A percentile compares a stretch with the other conserved stretches of the same genome.
phyloP scores from a whole-genome alignment of 352 stramenopile species.

The Phytophthora palmivora region DNA sequence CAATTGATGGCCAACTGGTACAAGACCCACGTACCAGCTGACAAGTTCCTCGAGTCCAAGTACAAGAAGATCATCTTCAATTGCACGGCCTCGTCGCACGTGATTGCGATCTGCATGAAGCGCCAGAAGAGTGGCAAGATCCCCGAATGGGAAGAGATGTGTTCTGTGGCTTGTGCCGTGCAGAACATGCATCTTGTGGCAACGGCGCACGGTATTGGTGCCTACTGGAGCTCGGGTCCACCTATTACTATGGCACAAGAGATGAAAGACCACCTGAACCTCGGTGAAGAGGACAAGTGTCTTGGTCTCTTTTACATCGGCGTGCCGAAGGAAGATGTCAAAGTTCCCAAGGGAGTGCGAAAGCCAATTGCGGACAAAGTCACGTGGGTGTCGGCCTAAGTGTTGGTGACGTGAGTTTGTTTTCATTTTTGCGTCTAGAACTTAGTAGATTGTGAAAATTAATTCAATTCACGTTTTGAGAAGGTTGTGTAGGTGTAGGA shows the following conservation, averaged over 20 bases:
- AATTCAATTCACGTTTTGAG: constrained; percentile 4
- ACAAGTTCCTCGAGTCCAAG: constrained; percentile 83
- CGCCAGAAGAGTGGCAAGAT: constrained; percentile 83
- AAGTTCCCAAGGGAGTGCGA: constrained; percentile 57
- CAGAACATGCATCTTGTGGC: constrained; percentile 88
- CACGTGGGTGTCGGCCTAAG: constrained; percentile 40
- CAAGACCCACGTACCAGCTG: constrained; percentile 60
- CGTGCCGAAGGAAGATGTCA: constrained; percentile 55
- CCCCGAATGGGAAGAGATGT: constrained; percentile 85
- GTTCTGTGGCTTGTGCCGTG: constrained; percentile 74
- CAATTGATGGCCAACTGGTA: constrained; percentile 79
- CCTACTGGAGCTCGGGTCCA: constrained; percentile 88
- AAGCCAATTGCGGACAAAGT: constrained; percentile 85
- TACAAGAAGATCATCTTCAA: constrained; percentile 82
- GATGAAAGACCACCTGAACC: constrained; percentile 84
- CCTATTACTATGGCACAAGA: constrained; percentile 66
- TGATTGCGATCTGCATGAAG: constrained; percentile 90
- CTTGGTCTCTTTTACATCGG: constrained; percentile 88
- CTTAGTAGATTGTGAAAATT: constrained; percentile 11
- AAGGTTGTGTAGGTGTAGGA: not conserved
- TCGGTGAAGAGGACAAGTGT: constrained; percentile 79
- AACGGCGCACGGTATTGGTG: constrained; percentile 67
- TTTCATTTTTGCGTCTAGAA: constrained; percentile 14
- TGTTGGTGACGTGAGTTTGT: constrained; percentile 4
- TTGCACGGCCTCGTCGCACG: constrained; percentile 73